Evolutionary conservation across 441 rosid species (phyloP).

Genomic region (Capsella rubella): DNA sequence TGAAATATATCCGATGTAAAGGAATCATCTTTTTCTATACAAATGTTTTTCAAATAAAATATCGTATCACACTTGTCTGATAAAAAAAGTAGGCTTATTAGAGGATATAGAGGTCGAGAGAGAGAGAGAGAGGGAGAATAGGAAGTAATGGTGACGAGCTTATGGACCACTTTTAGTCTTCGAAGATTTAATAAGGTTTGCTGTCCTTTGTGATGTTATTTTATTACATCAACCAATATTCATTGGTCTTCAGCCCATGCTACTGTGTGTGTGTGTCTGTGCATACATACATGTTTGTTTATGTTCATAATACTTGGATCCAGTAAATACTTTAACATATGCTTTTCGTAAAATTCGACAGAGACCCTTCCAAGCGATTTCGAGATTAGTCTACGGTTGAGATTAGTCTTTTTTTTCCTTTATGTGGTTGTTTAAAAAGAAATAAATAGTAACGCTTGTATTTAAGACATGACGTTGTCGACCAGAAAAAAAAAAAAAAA

Average conservation of each 20-base stretch:
- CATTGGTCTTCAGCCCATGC: conserved; percentile 11
- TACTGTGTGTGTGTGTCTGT: background rate
- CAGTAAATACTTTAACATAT: background rate
- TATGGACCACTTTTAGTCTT: conserved; percentile 36
- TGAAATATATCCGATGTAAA: conserved; percentile 29
- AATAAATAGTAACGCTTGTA: too few relatives aligned
- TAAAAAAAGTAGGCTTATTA: conserved; percentile 27
- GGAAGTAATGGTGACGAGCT: conserved; percentile 33
- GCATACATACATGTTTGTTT: background rate
- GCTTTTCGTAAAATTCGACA: background rate
- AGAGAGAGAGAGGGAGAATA: conserved; percentile 33
- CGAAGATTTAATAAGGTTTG: conserved; percentile 26
- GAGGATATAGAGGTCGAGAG: conserved; percentile 30
- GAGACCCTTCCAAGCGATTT: background rate
- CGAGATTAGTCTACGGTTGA: background rate
- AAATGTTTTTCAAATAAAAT: conserved; percentile 18
- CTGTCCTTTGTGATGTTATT: conserved; percentile 16
- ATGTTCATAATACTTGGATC: background rate
- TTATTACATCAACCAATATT: conserved; percentile 1
- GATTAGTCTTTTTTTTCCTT: background rate
- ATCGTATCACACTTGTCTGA: conserved; percentile 28
- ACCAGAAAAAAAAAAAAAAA: too few relatives aligned
- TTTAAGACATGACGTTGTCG: too few relatives aligned
- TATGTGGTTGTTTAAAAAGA: background rate
- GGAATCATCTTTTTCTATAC: conserved; percentile 31